Evolutionary conservation across 495 filamentous ascomycete species (phyloP).

Genomic region (Thermothielavioides terrestris): DNA sequence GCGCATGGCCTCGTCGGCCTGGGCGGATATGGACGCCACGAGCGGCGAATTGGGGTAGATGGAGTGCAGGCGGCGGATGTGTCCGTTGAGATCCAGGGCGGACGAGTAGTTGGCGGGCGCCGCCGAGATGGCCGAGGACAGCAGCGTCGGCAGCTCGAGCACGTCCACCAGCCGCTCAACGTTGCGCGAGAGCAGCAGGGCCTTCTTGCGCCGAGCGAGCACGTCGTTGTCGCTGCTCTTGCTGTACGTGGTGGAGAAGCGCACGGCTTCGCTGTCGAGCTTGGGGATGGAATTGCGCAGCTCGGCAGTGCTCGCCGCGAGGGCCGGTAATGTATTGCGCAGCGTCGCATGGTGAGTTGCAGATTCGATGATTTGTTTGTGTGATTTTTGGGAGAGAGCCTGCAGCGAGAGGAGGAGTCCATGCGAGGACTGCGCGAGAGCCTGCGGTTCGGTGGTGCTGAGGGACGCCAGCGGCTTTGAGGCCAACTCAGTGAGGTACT

Average conservation of each 20-base stretch:
- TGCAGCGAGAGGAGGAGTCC: constrained; percentile 81
- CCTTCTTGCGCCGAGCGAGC: constrained; percentile 67
- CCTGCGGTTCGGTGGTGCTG: constrained; percentile 64
- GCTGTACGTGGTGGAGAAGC: constrained; percentile 78
- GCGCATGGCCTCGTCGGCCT: constrained; percentile 84
- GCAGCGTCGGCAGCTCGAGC: constrained; percentile 78
- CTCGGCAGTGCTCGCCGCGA: constrained; percentile 53
- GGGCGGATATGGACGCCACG: constrained; percentile 59
- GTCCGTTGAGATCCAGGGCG: constrained; percentile 85
- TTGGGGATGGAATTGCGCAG: constrained; percentile 65
- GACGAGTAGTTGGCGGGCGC: constrained; percentile 66
- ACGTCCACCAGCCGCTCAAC: constrained; percentile 86
- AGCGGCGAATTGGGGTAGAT: constrained; percentile 74
- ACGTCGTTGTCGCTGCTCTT: constrained; percentile 59
- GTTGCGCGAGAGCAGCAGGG: constrained; percentile 78
- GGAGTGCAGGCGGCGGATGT: constrained; percentile 77
- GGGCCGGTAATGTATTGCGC: constrained; percentile 52
- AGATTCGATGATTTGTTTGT: constrained; percentile 76
- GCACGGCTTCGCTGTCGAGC: constrained; percentile 68
- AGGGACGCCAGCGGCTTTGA: constrained; percentile 70
- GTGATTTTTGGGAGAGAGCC: constrained; percentile 81
- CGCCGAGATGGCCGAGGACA: constrained; percentile 51
- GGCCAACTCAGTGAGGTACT: constrained; percentile 73
- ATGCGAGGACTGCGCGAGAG: constrained; percentile 70
- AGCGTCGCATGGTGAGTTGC: constrained; percentile 68